Evolutionary conservation across 306 rosid genomes (phyloP).

Genomic region (Vigna mungo): DNA sequence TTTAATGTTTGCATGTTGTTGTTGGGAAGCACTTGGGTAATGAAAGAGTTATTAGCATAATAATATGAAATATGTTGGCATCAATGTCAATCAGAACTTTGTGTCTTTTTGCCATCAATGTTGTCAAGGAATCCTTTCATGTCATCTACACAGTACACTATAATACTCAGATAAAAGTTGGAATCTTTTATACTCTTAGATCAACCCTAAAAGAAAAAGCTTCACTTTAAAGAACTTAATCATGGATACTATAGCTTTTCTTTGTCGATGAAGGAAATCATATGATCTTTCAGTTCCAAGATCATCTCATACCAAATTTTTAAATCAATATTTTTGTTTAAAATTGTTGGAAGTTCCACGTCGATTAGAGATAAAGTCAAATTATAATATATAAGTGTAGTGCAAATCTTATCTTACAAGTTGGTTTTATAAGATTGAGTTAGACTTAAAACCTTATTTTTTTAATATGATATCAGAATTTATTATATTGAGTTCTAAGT

Average conservation of each 20-base stretch:
- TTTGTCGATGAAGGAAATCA: slow-evolving; percentile 3
- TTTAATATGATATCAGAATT: too few species aligned
- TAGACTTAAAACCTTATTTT: too few species aligned
- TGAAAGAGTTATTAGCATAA: slow-evolving; percentile 3
- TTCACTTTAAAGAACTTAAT: slow-evolving; percentile 6
- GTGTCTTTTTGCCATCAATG: slow-evolving; percentile 27
- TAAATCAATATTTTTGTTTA: background rate
- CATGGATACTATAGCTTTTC: background rate
- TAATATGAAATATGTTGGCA: slow-evolving; percentile 2
- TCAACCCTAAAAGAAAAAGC: slow-evolving; percentile 29
- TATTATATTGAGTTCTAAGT: too few species aligned
- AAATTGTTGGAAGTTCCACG: too few species aligned
- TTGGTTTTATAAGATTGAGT: too few species aligned
- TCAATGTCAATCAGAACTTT: background rate
- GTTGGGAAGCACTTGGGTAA: slow-evolving; percentile 12
- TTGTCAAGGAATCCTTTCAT: slow-evolving; percentile 42
- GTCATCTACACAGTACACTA: slow-evolving; percentile 10
- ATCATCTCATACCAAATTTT: background rate
- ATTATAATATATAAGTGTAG: too few species aligned
- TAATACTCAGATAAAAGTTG: slow-evolving; percentile 20
- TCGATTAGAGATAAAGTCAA: too few species aligned
- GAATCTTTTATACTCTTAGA: slow-evolving; percentile 32
- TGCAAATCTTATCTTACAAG: too few species aligned
- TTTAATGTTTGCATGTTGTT: too few species aligned
- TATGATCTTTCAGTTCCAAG: background rate